Conservation (phyloP, 495 filamentous ascomycete species). For the Pseudotulostoma volvatum region DNA sequence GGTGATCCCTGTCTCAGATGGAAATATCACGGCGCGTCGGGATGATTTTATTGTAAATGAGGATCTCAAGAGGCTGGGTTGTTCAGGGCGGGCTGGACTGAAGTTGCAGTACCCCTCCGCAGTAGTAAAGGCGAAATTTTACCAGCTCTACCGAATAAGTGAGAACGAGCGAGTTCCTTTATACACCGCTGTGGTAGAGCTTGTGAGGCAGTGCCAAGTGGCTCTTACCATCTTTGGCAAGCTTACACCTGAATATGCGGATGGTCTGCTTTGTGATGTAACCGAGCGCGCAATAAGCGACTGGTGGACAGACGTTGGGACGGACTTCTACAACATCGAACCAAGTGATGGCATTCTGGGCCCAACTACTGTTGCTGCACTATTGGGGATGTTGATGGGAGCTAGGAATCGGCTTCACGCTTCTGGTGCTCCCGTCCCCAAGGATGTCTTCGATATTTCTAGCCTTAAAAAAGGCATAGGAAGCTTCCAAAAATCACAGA, state of each 20-base stretch:
- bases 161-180: constrained; percentile 68
- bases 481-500: constrained; percentile 79
- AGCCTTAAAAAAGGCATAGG: constrained; percentile 67
- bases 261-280: constrained; percentile 82
- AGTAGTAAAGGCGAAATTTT: constrained; percentile 80
- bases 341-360: constrained; percentile 84
- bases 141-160: constrained; percentile 73
- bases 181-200: constrained; percentile 61
- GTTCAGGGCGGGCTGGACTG: constrained; percentile 75
- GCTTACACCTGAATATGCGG: constrained; percentile 73
- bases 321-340: constrained; percentile 77
- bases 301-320: constrained; percentile 93
- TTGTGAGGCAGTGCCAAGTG: constrained; percentile 85
- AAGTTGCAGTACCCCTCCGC: constrained; percentile 57
- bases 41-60: constrained; percentile 90
- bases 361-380: constrained; percentile 76
- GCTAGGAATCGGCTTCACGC: constrained; percentile 74
- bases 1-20: constrained; percentile 74
- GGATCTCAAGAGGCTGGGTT: constrained; percentile 79
- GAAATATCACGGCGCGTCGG: constrained; percentile 65
- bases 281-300: constrained; percentile 82
- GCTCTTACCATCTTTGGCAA: constrained; percentile 81
- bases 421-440: constrained; percentile 67
- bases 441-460: constrained; percentile 82
- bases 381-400: constrained; percentile 77